Evolutionary conservation across 2,329 filamentous ascomycete species (phyloP).

Genomic region (Fusarium virguliforme): DNA sequence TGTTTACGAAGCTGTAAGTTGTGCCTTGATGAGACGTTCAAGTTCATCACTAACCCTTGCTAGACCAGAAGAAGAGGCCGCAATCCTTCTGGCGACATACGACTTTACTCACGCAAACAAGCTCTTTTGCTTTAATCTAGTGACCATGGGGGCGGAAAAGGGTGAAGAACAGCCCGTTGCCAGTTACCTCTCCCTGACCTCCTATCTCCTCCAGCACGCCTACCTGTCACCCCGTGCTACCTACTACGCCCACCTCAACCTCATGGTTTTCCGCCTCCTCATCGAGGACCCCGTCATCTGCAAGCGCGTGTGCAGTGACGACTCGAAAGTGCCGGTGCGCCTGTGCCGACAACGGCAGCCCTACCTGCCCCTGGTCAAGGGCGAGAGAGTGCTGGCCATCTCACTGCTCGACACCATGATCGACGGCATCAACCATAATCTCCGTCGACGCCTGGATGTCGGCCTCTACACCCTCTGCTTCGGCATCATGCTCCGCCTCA

Average conservation of each 20-base stretch:
- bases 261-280: constrained; percentile 88
- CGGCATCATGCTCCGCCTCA: constrained; percentile 84
- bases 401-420: constrained; percentile 89
- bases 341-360: constrained; percentile 92
- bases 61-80: constrained; percentile 84
- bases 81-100: constrained; percentile 87
- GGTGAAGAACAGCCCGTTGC: constrained; percentile 82
- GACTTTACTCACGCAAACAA: constrained; percentile 97
- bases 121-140: constrained; percentile 89
- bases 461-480: constrained; percentile 87
- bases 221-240: constrained; percentile 85
- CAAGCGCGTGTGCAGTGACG: constrained; percentile 87
- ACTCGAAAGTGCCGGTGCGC: constrained; percentile 81
- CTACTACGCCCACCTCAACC: constrained; percentile 86
- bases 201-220: constrained; percentile 94
- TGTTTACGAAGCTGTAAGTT: constrained; percentile 84
- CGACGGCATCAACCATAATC: constrained; percentile 94
- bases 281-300: constrained; percentile 88
- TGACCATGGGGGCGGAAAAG: constrained; percentile 74
- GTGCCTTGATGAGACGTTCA: accelerated
- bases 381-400: constrained; percentile 81
- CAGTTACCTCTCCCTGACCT: constrained; percentile 88
- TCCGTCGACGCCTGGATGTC: constrained; percentile 87
- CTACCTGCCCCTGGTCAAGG: constrained; percentile 81
- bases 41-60: constrained; percentile 17